Evolutionary conservation across 371 early-diverging fungal genomes (phyloP).

Genomic region (Zopfochytrium polystomum): DNA sequence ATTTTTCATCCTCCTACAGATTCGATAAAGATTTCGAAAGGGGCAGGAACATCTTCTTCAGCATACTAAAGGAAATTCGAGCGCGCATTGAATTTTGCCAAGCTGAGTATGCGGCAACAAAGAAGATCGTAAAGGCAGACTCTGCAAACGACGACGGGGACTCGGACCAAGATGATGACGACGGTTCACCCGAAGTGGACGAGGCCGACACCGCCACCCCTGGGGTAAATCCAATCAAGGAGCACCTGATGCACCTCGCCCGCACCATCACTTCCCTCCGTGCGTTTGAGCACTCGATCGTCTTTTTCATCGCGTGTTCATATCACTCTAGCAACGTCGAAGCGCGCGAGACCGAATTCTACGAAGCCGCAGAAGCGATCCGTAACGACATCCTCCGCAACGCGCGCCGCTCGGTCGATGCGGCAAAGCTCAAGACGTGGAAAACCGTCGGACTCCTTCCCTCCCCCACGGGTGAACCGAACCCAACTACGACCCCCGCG

Average conservation of each 20-base stretch:
- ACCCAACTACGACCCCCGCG: too few relatives aligned
- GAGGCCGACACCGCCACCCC: neutral
- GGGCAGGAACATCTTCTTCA: constrained; percentile 17
- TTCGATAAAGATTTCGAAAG: constrained; percentile 20
- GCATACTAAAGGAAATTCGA: constrained; percentile 11
- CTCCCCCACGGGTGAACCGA: too few relatives aligned
- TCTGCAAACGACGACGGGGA: constrained; percentile 2
- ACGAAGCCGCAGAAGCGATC: constrained; percentile 50
- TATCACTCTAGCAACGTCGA: constrained; percentile 43
- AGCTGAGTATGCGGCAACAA: neutral
- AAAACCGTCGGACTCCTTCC: constrained; percentile 13
- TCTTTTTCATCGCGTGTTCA: constrained; percentile 61
- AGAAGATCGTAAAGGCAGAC: neutral
- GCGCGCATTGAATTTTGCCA: neutral
- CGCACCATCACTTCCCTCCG: constrained; percentile 35
- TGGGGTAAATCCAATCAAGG: neutral
- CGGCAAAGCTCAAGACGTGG: too few relatives aligned
- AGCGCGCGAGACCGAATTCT: constrained; percentile 36
- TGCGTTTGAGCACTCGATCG: constrained; percentile 56
- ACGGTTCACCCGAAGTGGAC: neutral
- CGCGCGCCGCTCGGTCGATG: too few relatives aligned
- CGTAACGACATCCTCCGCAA: constrained; percentile 46
- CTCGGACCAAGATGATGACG: constrained; percentile 1
- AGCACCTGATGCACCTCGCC: neutral
- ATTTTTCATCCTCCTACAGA: too few relatives aligned